Percentiles rank a stretch among this genome's conserved stretches.
These are phyloP conservation scores for Hansenula sp. DNA, from an alignment of 1,139 yeast genomes.

Conservation along the genomic window DNA sequence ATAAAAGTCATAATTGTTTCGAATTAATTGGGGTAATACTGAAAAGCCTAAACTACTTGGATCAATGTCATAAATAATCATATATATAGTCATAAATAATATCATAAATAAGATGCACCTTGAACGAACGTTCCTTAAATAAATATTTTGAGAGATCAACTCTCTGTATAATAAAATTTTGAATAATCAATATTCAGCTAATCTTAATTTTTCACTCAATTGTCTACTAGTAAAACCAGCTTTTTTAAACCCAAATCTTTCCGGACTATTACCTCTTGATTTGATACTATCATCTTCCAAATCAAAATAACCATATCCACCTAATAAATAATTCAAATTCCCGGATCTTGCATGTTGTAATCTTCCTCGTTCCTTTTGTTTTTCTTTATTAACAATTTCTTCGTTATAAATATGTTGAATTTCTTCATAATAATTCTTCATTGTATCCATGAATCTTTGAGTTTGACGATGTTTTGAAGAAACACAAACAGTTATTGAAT, in stretches of 20 bases:
- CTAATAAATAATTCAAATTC: slow-evolving; percentile 49
- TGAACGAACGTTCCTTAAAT: not conserved
- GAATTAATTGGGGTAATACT: too few relatives aligned
- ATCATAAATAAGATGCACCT: too few relatives aligned
- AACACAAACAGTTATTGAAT: slow-evolving; percentile 80
- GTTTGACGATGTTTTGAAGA: slow-evolving; percentile 93
- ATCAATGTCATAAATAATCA: not conserved
- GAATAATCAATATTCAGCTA: slow-evolving; percentile 55
- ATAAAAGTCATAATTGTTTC: too few relatives aligned
- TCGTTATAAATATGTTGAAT: slow-evolving; percentile 53
- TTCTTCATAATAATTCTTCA: slow-evolving; percentile 65
- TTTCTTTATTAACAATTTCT: slow-evolving; percentile 18
- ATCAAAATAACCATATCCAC: slow-evolving; percentile 80
- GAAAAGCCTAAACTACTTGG: too few relatives aligned
- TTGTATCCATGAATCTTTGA: slow-evolving; percentile 69
- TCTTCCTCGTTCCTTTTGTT: slow-evolving; percentile 21
- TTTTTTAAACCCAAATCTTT: slow-evolving; percentile 47
- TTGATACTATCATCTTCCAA: slow-evolving; percentile 67
- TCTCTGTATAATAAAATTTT: not conserved
- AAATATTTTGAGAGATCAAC: not conserved
- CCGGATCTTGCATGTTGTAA: slow-evolving; percentile 26
- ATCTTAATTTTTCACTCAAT: slow-evolving; percentile 68
- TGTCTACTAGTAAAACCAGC: slow-evolving; percentile 53
- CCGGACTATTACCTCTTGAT: slow-evolving; percentile 70
- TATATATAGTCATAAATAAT: not conserved